A percentile compares a stretch with the other conserved stretches of the same genome.
phyloP scores from a whole-genome alignment of 345 rosid genomes.

The Salix koriyanagi region DNA sequence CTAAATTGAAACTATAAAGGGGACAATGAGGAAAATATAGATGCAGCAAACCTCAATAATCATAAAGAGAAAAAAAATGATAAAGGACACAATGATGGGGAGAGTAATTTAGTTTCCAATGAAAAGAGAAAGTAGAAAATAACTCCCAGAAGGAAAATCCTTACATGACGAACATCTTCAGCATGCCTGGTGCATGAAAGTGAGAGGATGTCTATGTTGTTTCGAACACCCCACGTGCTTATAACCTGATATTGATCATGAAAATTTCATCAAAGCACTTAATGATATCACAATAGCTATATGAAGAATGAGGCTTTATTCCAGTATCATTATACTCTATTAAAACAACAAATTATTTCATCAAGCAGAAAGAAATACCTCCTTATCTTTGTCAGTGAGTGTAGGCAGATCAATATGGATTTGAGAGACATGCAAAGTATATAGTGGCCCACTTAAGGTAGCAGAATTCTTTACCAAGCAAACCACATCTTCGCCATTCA shows the following conservation, averaged over 20 bases:
- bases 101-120: neutral
- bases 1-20: constrained; percentile 1
- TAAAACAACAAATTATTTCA: neutral
- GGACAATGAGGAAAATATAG: neutral
- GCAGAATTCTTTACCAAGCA: constrained; percentile 65
- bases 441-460: constrained; percentile 47
- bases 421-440: constrained; percentile 68
- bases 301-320: neutral
- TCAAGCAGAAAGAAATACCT: constrained; percentile 30
- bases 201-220: constrained; percentile 64
- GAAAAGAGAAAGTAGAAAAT: constrained; percentile 2
- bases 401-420: constrained; percentile 60
- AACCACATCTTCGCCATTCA: constrained; percentile 60
- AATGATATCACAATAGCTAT: neutral
- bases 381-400: constrained; percentile 55
- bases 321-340: neutral
- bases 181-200: constrained; percentile 59
- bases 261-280: neutral
- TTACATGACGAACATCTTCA: constrained; percentile 64
- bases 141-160: constrained; percentile 13
- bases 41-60: neutral
- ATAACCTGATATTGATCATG: constrained; percentile 42
- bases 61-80: neutral
- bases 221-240: constrained; percentile 63
- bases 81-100: neutral